Evolutionary conservation across 805 yeast species (phyloP).

Genomic region (Sporopachydermia quercuum): DNA sequence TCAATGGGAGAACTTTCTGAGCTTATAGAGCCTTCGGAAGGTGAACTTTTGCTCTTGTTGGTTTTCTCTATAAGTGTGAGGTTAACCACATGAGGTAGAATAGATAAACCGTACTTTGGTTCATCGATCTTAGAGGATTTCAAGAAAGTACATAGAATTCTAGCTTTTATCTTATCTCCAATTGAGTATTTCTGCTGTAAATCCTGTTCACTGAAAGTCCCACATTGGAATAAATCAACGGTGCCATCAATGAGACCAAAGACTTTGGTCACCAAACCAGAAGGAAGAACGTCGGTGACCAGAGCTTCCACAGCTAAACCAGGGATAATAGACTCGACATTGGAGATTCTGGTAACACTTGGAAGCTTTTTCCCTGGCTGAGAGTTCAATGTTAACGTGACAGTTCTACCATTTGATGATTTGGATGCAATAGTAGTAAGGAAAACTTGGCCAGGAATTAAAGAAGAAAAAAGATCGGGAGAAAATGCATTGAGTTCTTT

Average conservation of each 20-base stretch:
- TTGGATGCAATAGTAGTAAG: constrained; percentile 41
- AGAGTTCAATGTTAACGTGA: constrained; percentile 37
- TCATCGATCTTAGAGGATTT: constrained; percentile 30
- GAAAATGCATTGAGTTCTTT: constrained; percentile 37
- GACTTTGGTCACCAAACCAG: constrained; percentile 60
- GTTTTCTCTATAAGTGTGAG: constrained; percentile 16
- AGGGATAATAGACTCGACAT: constrained; percentile 72
- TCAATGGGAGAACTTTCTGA: constrained; percentile 26
- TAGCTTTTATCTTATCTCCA: constrained; percentile 54
- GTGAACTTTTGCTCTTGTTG: too few species aligned
- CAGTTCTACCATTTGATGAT: constrained; percentile 34
- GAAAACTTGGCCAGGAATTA: constrained; percentile 53
- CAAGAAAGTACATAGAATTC: constrained; percentile 45
- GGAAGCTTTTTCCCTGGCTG: constrained; percentile 31
- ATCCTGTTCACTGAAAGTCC: constrained; percentile 27
- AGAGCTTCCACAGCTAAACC: constrained; percentile 71
- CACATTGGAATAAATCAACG: constrained; percentile 51
- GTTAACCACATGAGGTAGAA: constrained; percentile 36
- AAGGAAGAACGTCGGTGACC: constrained; percentile 37
- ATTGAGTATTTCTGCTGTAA: constrained; percentile 49
- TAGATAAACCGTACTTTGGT: constrained; percentile 50
- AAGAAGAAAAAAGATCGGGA: constrained; percentile 19
- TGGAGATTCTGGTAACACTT: constrained; percentile 39
- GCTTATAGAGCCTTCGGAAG: constrained; percentile 9
- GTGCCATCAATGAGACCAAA: constrained; percentile 67